These are phyloP conservation scores for Taphrina sp. DNA, from an alignment of 1,139 yeast genomes.

Conservation along the genomic window DNA sequence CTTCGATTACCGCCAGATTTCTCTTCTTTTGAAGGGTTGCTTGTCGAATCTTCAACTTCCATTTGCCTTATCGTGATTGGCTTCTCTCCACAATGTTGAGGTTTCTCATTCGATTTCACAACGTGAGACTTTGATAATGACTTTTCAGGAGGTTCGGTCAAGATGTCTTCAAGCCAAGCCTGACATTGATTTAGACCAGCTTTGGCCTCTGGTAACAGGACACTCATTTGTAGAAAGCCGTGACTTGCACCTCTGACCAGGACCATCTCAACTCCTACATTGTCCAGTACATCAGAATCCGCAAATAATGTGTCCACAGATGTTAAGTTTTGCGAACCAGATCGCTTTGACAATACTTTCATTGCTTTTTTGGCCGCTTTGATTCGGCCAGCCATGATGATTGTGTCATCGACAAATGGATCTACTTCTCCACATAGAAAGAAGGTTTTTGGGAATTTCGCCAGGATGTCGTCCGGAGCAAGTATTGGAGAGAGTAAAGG, in stretches of 20 bases:
- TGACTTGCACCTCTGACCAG: conserved; percentile 50
- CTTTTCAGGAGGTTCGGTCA: conserved; percentile 13
- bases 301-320: conserved; percentile 6
- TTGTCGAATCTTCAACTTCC: no score
- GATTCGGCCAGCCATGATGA: conserved; percentile 45
- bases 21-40: no score
- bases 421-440: conserved; percentile 41
- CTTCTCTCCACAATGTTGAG: no score
- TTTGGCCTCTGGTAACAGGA: conserved; percentile 47
- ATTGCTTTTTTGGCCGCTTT: conserved; percentile 44
- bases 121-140: background rate
- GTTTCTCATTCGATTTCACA: no score
- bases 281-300: conserved; percentile 28
- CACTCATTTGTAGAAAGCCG: conserved; percentile 51
- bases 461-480: conserved; percentile 40
- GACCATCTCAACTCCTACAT: conserved; percentile 42
- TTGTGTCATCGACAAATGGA: conserved; percentile 39
- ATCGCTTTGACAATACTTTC: conserved; percentile 23
- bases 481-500: conserved; percentile 39
- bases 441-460: conserved; percentile 40
- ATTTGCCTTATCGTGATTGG: no score
- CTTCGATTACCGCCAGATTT: no score
- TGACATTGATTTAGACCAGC: conserved; percentile 38
- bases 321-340: conserved; percentile 24
- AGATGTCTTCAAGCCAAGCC: conserved; percentile 39